Conservation (phyloP, 2,329 filamentous ascomycete genomes). For the Beauveria scarabaeidicola region DNA sequence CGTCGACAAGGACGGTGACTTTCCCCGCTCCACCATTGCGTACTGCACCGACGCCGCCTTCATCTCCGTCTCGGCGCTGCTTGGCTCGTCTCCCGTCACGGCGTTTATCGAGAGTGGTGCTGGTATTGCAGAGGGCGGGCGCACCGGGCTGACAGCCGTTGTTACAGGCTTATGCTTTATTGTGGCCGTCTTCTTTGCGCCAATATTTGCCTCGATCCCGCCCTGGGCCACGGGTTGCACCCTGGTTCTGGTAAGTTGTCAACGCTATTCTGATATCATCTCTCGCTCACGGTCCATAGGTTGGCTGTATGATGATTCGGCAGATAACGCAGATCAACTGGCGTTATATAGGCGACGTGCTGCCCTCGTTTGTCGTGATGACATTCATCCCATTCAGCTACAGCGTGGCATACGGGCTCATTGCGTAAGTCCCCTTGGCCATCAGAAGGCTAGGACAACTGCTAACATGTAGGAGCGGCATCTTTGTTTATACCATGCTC, state of each 20-base stretch:
- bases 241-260: conserved; percentile 49
- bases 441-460: background rate
- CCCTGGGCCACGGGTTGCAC: conserved; percentile 72
- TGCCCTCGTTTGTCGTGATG: conserved; percentile 69
- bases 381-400: conserved; percentile 72
- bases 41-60: conserved; percentile 64
- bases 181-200: conserved; percentile 64
- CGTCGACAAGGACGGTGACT: conserved; percentile 65
- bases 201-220: conserved; percentile 68
- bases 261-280: background rate
- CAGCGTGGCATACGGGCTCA: conserved; percentile 69
- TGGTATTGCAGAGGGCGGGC: conserved; percentile 66
- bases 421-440: conserved; percentile 45
- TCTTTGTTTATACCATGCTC: conserved; percentile 47
- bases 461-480: conserved; percentile 29
- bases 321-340: conserved; percentile 69
- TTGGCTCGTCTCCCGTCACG: conserved; percentile 64
- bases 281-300: conserved; percentile 28
- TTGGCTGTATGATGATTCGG: conserved; percentile 71
- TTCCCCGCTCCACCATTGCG: conserved; percentile 74
- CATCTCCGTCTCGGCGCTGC: conserved; percentile 61
- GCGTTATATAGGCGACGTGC: conserved; percentile 65
- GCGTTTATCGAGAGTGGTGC: conserved; percentile 70
- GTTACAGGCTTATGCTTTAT: conserved; percentile 62
- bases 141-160: conserved; percentile 64